Evolutionary conservation across 1,284 basidiomycete genomes (phyloP), one percentile per base, ranked within the genome.

Genomic region (Cryptococcus jaspeensis): DNA sequence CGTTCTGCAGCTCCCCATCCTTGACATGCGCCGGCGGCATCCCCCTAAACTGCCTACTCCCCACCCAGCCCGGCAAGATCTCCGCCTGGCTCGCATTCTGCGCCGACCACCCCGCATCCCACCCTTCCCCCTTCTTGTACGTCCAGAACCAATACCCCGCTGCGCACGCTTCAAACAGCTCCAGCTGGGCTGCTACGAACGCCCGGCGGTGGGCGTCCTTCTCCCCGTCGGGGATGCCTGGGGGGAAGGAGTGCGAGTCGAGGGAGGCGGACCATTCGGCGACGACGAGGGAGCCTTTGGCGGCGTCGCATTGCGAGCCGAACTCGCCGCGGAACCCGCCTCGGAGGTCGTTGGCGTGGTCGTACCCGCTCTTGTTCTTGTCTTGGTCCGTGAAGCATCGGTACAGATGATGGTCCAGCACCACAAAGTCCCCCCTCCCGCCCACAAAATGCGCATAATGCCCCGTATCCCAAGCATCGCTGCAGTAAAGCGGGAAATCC

Each of bases 121-220:
- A 85, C 2, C 72, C 75, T 7, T 80, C 75, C 53, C 86, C 83
- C 73, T 92, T 91, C 80, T 87, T 90, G 72, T 85, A 88, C 41
- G 89, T 92, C 92, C 91, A 95, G 75, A 88, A 93, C 78, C 86
- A 93, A 83, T 84, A 89, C 2, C 91, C 91, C 0, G 84, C 85
- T 56, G 87, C 87, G 37, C 78, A 72, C 53, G 77, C 73, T 61
- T 92, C 87, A 62, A 83, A 92, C 37, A 88, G 64, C 20, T 81
- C 81, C 53, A 92, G 77, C 74, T 94, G 85, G 11, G 88, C 85
- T 16, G 80, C 73, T 4, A 87, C 80, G 63, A 84, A 91, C 16
- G 78, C 79, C 52, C 80, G 75, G 60, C 81, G 75, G 70, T 80
- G 74, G 68, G 81, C 69, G 74, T 83, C 80, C 64, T 79, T 76